Conservation (phyloP, 2,329 filamentous ascomycete genomes). For the Paraphaeosphaeria minitans region DNA sequence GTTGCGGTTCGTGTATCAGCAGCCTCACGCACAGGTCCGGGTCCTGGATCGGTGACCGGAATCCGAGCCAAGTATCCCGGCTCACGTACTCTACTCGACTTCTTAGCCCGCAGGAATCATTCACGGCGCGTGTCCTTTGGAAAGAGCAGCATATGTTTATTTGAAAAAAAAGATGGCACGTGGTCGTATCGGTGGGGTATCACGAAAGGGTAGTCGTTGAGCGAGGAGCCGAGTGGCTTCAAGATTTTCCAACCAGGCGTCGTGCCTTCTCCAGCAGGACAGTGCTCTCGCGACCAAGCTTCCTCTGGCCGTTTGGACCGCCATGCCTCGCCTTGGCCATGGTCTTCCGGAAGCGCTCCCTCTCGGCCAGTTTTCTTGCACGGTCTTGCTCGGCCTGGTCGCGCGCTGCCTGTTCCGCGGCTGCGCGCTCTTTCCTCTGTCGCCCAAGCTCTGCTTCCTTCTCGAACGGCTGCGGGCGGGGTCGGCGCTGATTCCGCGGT, state of each 20-base stretch:
- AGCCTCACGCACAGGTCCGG: neutral
- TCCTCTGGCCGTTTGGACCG: constrained; percentile 72
- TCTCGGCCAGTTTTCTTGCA: constrained; percentile 58
- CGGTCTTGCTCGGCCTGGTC: constrained; percentile 69
- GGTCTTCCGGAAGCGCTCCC: constrained; percentile 72
- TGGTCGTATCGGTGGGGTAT: neutral
- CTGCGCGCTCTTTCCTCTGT: constrained; percentile 65
- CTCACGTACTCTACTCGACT: neutral
- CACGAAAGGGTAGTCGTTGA: neutral
- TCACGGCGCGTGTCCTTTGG: neutral
- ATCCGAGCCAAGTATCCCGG: neutral
- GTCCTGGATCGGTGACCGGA: neutral
- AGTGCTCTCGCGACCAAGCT: constrained; percentile 79
- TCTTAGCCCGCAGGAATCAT: neutral
- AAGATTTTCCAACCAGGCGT: constrained; percentile 62
- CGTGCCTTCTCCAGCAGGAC: constrained; percentile 79
- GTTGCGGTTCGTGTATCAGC: neutral
- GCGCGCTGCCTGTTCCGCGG: constrained; percentile 61
- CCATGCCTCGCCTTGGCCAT: constrained; percentile 67
- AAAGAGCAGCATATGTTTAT: neutral
- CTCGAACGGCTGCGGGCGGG: constrained; percentile 47
- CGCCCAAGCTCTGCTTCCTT: constrained; percentile 55
- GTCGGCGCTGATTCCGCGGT: constrained; percentile 30
- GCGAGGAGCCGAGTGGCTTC: neutral
- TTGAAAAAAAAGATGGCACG: neutral